Evolutionary conservation across 345 rosid species (phyloP), one percentile per base, ranked within the genome.

Genomic region (Lepidium aucheri): DNA sequence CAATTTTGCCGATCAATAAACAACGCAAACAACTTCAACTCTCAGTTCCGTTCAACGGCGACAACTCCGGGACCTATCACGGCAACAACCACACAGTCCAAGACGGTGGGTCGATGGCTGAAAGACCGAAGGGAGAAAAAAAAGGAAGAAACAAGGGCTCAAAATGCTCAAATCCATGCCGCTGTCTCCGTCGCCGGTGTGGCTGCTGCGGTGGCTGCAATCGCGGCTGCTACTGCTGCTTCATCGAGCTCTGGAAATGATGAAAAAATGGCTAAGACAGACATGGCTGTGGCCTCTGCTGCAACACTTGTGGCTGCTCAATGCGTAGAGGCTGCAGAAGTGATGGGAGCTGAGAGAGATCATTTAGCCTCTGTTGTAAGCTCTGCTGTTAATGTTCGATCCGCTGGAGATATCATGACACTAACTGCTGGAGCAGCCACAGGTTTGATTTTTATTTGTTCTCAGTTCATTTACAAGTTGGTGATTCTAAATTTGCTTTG

Each of bases 371-470:
- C 85, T 0, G 85, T 87, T 6, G 83, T 93, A n/a, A 80, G 86
- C 73, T 93, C 98, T 0, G 98, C 98, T 0, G 94, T 93, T 5
- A 90, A 82, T 56, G 96, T 93, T 14, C 80, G 90, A 4, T 86
- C 96, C 0, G 80, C 96, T 0, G 96, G 97, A 0, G 98, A 93
- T 70, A 86, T 93, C 53, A 82, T 86, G 94, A 85, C 97, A 1
- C 46, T 93, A 69, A 93, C 98, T 4, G 96, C 98, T 0, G 96
- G 81, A 6, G 98, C 98, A 1, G 91, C 98, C 22, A 86, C 98
- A 28, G 93, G 97, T 89, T 77, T 44, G 3, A 3, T 6, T 60
- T 15, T 15, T 3, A 13, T 13, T 44, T 3, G 22, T 16, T 42
- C 15, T 43, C 69, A 4, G 16, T 41, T 39, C 22, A 20, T 20